These are phyloP conservation scores for Guadua angustifolia DNA, from an alignment of 176 grass and related monocot genomes.

Conservation along the genomic window DNA sequence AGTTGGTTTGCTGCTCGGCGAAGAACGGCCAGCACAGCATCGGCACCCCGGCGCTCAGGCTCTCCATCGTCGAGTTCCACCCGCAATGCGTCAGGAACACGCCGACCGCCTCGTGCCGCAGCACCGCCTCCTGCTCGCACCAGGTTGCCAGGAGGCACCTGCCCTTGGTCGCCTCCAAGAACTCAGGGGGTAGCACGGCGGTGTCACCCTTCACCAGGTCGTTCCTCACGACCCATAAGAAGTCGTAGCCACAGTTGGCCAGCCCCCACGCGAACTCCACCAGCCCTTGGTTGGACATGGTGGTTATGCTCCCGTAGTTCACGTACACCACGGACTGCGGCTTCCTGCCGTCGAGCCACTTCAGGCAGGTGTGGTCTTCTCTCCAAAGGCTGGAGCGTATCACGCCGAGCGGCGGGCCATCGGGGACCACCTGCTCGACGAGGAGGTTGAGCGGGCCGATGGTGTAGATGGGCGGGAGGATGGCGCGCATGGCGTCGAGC, in stretches of 20 bases:
- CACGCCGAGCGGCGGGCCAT: background rate
- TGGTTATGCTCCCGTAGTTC: constrained; percentile 46
- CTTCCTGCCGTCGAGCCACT: constrained; percentile 45
- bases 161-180: constrained; percentile 37
- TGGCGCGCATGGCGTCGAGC: constrained; percentile 42
- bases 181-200: constrained; percentile 45
- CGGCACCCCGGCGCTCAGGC: constrained; percentile 38
- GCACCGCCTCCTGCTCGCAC: constrained; percentile 52
- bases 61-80: constrained; percentile 85
- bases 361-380: constrained; percentile 9
- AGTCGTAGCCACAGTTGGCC: constrained; percentile 52
- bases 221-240: constrained; percentile 67
- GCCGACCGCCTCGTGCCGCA: constrained; percentile 48
- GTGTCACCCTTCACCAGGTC: constrained; percentile 51
- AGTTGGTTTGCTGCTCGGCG: constrained; percentile 57
- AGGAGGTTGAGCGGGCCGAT: constrained; percentile 46
- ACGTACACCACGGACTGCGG: constrained; percentile 51
- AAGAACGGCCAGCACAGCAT: constrained; percentile 61
- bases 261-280: constrained; percentile 87
- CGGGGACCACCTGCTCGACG: background rate
- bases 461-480: constrained; percentile 42
- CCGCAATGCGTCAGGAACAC: constrained; percentile 79
- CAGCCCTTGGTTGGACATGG: constrained; percentile 31
- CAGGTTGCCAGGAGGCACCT: constrained; percentile 42
- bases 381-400: constrained; percentile 29